These are phyloP conservation scores for Fragilariopsis cylindrus DNA, from an alignment of 108 stramenopile species.

Conservation along the genomic window DNA sequence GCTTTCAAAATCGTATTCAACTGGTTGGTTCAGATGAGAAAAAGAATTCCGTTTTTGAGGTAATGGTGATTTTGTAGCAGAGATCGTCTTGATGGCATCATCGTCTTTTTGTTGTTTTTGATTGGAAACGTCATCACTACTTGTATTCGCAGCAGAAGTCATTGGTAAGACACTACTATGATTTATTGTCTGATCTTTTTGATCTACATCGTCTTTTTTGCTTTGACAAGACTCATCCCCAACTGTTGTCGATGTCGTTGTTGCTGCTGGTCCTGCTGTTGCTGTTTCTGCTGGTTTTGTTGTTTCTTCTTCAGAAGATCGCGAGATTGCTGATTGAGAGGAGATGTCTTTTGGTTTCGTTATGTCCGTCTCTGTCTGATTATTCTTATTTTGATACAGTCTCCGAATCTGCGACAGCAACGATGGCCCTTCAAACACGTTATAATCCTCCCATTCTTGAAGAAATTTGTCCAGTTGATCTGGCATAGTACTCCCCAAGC, in stretches of 20 bases:
- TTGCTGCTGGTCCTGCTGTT: no score
- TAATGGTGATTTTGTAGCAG: neutral
- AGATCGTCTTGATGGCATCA: neutral
- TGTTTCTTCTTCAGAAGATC: conserved; percentile 4
- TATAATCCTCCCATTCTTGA: conserved; percentile 55
- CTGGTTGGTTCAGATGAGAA: conserved; percentile 15
- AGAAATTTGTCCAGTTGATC: conserved; percentile 23
- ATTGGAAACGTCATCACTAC: neutral
- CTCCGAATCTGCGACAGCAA: conserved; percentile 36
- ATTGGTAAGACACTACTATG: neutral
- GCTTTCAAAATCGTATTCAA: conserved; percentile 66
- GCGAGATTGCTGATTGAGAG: neutral
- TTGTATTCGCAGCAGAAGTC: neutral
- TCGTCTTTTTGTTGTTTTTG: neutral
- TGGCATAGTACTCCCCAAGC: conserved; percentile 10
- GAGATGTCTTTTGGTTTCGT: neutral
- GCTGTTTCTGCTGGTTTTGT: neutral
- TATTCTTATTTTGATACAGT: conserved; percentile 2
- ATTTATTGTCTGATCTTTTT: neutral
- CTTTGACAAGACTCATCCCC: neutral
- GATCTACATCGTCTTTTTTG: neutral
- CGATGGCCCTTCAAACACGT: conserved; percentile 78
- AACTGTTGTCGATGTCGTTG: neutral
- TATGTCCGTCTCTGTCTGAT: neutral
- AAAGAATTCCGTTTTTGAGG: conserved; percentile 13